Evolutionary conservation across 2,329 filamentous ascomycete species (phyloP), one percentile per base, ranked within the genome.

Genomic region (Exophiala oligosperma): DNA sequence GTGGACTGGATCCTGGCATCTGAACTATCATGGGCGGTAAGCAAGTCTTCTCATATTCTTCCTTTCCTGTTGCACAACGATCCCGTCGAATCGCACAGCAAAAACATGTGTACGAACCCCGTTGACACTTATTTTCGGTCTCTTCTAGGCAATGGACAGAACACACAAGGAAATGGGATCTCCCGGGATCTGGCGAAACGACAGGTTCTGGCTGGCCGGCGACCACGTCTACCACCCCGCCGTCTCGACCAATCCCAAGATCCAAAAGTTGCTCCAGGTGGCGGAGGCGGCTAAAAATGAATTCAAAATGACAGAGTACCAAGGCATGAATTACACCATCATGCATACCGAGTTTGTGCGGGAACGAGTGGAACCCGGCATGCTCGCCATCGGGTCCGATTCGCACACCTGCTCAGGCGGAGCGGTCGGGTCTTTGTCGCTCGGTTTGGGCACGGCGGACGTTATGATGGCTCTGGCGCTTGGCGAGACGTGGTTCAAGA

Each of bases 201-300:
- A 81, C 60, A 68, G 79, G 0, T 75, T 81, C 62, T 81, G 79
- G 79, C 70, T 82, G 4, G 78, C 77, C 0, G 75, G 75, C 1
- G 79, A 81, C 62, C 78, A 81, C 60, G 71, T 76, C 3, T 77
- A 80, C 3, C 77, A 81, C 52, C 78, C 79, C 1, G 70, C 76
- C 1, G 65, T 74, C 6, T 71, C 72, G n/a, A 58, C 73, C 12
- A 58, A 65, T 0, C 74, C 77, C 0, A 64, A 69, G 29, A 68
- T 76, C 35, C 66, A 72, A 56, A 65, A 59, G 11, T 67, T 79
- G n/a, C 70, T 79, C 3, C 68, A 72, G 1, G 62, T 68, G 4
- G 67, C 68, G 2, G 75, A 78, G 47, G 67, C 64, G 48, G 75
- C 76, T 2, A 70, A 72, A 52, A 55, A 68, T 7, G 69, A 70